These are phyloP conservation scores for Mangifera indica DNA, from an alignment of 345 rosid genomes.

Conservation along the genomic window DNA sequence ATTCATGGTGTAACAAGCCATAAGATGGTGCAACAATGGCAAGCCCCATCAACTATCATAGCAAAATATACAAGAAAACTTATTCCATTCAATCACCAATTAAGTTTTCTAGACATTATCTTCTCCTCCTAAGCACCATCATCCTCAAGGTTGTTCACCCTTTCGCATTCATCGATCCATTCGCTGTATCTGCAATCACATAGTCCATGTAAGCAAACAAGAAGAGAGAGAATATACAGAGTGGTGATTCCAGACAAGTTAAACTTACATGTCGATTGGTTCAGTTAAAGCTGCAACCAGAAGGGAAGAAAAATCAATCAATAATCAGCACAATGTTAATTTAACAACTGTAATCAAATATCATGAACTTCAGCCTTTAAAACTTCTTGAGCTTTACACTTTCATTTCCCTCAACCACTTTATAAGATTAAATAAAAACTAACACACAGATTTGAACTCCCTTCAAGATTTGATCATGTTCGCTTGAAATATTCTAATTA, in stretches of 20 bases:
- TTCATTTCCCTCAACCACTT: neutral
- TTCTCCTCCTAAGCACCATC: slow-evolving; percentile 46
- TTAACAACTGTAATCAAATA: neutral
- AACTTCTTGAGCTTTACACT: neutral
- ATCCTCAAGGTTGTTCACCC: slow-evolving; percentile 65
- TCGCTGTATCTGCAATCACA: slow-evolving; percentile 72
- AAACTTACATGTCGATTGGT: slow-evolving; percentile 88
- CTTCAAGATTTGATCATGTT: neutral
- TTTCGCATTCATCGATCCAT: slow-evolving; percentile 97
- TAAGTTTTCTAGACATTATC: neutral
- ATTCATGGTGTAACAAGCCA: neutral
- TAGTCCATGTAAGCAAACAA: neutral
- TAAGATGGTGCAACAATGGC: neutral
- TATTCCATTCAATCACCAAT: neutral
- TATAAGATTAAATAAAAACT: neutral
- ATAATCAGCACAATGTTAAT: neutral
- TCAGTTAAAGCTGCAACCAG: slow-evolving; percentile 73
- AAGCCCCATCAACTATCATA: neutral
- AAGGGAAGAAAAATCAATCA: slow-evolving; percentile 12
- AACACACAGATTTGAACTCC: neutral
- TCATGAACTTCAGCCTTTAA: neutral
- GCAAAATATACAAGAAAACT: slow-evolving; percentile 17
- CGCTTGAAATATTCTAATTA: slow-evolving; percentile 14
- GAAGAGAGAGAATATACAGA: neutral
- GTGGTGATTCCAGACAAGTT: neutral